Evolutionary conservation across 202 grass and related monocot genomes (phyloP).

Genomic region (Musa balbisiana): DNA sequence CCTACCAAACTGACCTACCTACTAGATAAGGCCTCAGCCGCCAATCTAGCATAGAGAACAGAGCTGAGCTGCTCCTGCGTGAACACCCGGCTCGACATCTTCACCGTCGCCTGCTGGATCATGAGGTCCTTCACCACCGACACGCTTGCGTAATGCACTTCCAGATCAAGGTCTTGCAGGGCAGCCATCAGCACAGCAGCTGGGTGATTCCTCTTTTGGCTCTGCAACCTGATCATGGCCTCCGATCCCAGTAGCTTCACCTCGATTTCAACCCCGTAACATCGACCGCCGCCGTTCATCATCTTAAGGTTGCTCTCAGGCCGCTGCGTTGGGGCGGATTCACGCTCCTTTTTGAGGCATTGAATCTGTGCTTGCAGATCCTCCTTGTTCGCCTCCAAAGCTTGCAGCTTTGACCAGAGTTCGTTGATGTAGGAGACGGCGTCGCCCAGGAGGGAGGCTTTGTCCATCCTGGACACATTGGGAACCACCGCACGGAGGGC

Average conservation of each 20-base stretch:
- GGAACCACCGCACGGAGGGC: conserved; percentile 15
- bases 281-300: background rate
- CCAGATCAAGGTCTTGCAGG: conserved; percentile 3
- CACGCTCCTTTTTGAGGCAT: background rate
- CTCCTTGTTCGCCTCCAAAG: background rate
- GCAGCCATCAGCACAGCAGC: conserved; percentile 14
- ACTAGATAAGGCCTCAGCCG: background rate
- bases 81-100: conserved; percentile 1
- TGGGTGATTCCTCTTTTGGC: conserved; percentile 10
- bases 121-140: conserved; percentile 18
- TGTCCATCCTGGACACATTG: conserved; percentile 25
- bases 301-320: background rate
- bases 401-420: conserved; percentile 6
- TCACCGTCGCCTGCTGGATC: conserved; percentile 19
- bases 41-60: conserved; percentile 2
- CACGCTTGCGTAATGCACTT: conserved; percentile 17
- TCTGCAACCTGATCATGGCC: conserved; percentile 18
- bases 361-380: conserved; percentile 5
- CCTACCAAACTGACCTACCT: background rate
- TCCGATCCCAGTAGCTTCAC: conserved; percentile 1
- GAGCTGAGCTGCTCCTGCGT: conserved; percentile 16
- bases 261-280: conserved; percentile 4
- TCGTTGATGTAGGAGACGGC: conserved; percentile 13
- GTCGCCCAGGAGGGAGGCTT: conserved; percentile 17
- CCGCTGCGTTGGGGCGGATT: background rate